Evolutionary conservation across 139 green algal genomes (phyloP), one percentile per base, ranked within the genome.

Genomic region (Chlorella sp.): DNA sequence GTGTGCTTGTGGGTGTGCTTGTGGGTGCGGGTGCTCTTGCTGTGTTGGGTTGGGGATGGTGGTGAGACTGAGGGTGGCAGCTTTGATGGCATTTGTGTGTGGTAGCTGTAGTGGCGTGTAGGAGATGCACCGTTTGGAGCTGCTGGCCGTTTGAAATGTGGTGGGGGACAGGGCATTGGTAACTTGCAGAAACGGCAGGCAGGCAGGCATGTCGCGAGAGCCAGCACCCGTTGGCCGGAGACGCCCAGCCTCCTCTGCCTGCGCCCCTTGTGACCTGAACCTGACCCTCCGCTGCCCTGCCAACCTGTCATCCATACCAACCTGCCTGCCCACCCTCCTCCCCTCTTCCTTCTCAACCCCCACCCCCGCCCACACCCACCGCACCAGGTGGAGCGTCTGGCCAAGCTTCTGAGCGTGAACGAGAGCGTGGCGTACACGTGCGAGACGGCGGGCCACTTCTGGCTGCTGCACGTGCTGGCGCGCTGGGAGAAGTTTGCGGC

Each of bases 361-460:
- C 48, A 57, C 48, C 36, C 42, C 85, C 9, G 12, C 42, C 28
- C n/a, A 21, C 30, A 61, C 32, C 79, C 40, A 28, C 40, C 30
- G 22, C 9, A 66, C 60, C 91, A 95, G 94, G 95, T 98, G 77
- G 96, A 97, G 91, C 91, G 89, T 86, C 91, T 99, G 92, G 94
- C 96, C 32, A 93, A 95, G 85, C 91, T 96, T 71, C 91, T 97
- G 82, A 66, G 85, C 1, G 90, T 97, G 48, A 91, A 92, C 24
- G 85, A 92, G 79, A 91, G 96, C 40, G 94, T 96, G 83, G 94
- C 95, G 15, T 98, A 99, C 94, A 99, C 98, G 14, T 99, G 98
- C 89, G 98, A 99, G 94, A 99, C 95, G 0, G 97, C 97, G 0
- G 96, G 90, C 7, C 94, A 99, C 95, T 99, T 99, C 92, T 99